Evolutionary conservation across 495 filamentous ascomycete genomes (phyloP).

Genomic region (Podospora didyma): DNA sequence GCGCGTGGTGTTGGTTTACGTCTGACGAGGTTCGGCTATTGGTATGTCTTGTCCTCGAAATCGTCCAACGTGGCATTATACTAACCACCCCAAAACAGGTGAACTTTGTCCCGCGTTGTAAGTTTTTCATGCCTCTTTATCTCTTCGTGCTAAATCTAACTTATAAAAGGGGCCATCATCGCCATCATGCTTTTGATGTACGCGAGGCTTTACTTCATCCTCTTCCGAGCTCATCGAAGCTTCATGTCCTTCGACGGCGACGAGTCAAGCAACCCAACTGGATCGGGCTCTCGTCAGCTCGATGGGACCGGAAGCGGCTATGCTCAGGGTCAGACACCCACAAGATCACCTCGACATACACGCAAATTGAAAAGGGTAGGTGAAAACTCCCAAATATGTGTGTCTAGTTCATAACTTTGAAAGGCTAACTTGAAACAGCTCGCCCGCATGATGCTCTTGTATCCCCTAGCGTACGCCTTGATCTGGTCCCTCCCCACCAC

Average conservation of each 20-base stretch:
- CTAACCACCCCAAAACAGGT: no score
- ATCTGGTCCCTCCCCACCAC: slow-evolving; percentile 41
- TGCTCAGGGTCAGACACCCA: background rate
- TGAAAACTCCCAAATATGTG: background rate
- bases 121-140: no score
- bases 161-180: slow-evolving; percentile 30
- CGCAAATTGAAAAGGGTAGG: slow-evolving; percentile 30
- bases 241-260: slow-evolving; percentile 21
- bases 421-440: slow-evolving; percentile 15
- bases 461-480: slow-evolving; percentile 40
- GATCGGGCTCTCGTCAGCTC: slow-evolving; percentile 2
- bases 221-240: slow-evolving; percentile 36
- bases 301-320: background rate
- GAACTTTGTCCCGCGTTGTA: no score
- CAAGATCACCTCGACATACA: background rate
- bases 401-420: background rate
- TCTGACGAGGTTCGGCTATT: slow-evolving; percentile 33
- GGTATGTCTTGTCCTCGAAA: background rate
- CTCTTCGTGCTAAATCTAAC: background rate
- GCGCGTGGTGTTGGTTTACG: slow-evolving; percentile 44
- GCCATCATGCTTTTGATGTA: slow-evolving; percentile 35
- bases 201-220: slow-evolving; percentile 35
- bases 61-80: background rate
- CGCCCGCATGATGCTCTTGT: slow-evolving; percentile 40
- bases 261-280: background rate